These are phyloP conservation scores for Atkinsonella hypoxylon DNA, from an alignment of 2,329 filamentous ascomycete species.

Conservation along the genomic window DNA sequence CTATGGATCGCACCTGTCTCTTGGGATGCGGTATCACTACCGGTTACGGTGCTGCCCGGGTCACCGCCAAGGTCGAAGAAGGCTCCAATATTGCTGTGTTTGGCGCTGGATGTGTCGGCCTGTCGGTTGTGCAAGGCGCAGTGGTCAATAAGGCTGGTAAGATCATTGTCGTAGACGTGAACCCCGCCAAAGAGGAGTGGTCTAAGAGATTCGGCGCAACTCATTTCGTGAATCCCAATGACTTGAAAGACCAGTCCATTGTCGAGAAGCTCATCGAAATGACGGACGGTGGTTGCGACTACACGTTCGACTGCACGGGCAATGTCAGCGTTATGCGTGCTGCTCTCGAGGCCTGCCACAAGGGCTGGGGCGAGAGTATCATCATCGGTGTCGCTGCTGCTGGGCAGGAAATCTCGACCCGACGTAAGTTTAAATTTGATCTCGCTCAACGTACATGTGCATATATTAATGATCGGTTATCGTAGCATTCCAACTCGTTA, in stretches of 20 bases:
- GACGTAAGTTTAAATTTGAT: constrained; percentile 56
- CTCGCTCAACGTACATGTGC: background rate
- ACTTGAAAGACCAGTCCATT: constrained; percentile 66
- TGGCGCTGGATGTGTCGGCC: constrained; percentile 88
- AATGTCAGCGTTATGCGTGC: constrained; percentile 94
- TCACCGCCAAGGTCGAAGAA: constrained; percentile 85
- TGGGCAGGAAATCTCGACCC: constrained; percentile 86
- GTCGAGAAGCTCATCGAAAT: constrained; percentile 92
- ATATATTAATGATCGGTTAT: background rate
- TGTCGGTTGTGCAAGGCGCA: constrained; percentile 90
- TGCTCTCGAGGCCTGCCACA: constrained; percentile 95
- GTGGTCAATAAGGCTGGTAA: constrained; percentile 69
- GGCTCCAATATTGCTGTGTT: constrained; percentile 87
- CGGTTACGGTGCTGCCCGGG: constrained; percentile 88
- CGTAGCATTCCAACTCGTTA: constrained; percentile 93
- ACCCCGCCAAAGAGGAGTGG: constrained; percentile 87
- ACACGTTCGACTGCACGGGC: constrained; percentile 98
- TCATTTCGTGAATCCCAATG: constrained; percentile 87
- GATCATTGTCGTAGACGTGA: constrained; percentile 67
- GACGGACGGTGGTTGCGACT: constrained; percentile 96
- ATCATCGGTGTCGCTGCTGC: constrained; percentile 95
- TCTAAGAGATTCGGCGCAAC: constrained; percentile 89
- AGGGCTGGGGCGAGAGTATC: constrained; percentile 97
- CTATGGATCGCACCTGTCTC: constrained; percentile 92
- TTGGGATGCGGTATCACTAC: constrained; percentile 98